phyloP scores from a whole-genome alignment of 805 yeast species.

The Saturnispora ahearnii region DNA sequence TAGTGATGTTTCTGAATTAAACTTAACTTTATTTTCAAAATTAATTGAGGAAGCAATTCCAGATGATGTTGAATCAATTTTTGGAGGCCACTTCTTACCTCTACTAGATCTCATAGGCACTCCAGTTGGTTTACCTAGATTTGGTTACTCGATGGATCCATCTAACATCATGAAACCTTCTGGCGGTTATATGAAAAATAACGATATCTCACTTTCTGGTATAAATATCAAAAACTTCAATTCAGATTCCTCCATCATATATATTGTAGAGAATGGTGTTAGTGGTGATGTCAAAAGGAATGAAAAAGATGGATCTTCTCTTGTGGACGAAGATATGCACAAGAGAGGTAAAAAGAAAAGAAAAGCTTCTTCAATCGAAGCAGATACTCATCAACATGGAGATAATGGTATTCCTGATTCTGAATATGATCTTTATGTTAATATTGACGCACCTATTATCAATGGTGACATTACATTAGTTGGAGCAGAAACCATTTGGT shows the following conservation, averaged over 20 bases:
- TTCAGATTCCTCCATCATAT: conserved; percentile 1
- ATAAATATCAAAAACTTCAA: conserved; percentile 14
- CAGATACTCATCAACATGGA: conserved; percentile 1
- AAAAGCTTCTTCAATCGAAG: conserved; percentile 22
- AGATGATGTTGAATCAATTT: conserved; percentile 38
- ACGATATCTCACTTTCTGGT: conserved; percentile 23
- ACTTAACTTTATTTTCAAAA: conserved; percentile 50
- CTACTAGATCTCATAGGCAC: conserved; percentile 68
- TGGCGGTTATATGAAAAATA: conserved; percentile 36
- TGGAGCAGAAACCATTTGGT: conserved; percentile 63
- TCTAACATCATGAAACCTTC: conserved; percentile 73
- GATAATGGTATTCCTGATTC: conserved; percentile 37
- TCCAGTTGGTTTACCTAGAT: conserved; percentile 90
- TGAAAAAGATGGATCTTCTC: neutral
- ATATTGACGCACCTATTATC: conserved; percentile 88
- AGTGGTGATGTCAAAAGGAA: neutral
- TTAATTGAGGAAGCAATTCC: conserved; percentile 40
- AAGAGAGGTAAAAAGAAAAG: conserved; percentile 39
- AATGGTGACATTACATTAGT: conserved; percentile 85
- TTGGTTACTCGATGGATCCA: conserved; percentile 75
- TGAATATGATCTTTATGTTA: conserved; percentile 52
- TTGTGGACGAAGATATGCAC: conserved; percentile 11
- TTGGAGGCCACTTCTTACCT: conserved; percentile 50
- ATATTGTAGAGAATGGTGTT: conserved; percentile 6
- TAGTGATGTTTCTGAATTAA: conserved; percentile 53